Evolutionary conservation across 306 rosid genomes (phyloP).

Genomic region (Vigna nakashimae): DNA sequence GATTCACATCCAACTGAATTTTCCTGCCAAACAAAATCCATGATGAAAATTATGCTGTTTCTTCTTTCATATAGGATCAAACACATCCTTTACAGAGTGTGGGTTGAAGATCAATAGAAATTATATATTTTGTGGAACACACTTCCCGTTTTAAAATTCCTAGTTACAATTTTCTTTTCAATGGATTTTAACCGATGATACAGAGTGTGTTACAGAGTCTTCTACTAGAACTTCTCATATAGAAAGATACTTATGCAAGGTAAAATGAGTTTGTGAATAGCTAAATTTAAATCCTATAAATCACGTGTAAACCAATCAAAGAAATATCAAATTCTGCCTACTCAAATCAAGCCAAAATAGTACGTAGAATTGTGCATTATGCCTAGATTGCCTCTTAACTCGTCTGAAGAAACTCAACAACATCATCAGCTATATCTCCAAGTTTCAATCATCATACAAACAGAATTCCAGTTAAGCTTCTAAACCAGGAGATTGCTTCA

Average conservation of each 20-base stretch:
- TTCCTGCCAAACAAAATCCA: conserved; percentile 48
- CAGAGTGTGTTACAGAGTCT: not conserved
- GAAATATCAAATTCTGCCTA: not conserved
- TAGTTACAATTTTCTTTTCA: not conserved
- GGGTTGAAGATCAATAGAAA: not conserved
- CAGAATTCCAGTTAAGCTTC: conserved; percentile 21
- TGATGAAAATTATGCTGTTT: conserved; percentile 26
- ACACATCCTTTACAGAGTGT: not conserved
- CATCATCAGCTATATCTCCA: conserved; percentile 15
- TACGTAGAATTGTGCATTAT: not conserved
- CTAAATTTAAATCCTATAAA: not conserved
- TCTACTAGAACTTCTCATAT: not conserved
- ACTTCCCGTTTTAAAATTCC: not conserved
- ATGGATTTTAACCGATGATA: not conserved
- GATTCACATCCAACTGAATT: conserved; percentile 69
- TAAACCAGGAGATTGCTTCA: not conserved
- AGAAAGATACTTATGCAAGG: not conserved
- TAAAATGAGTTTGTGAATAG: not conserved
- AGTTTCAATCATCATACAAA: conserved; percentile 23
- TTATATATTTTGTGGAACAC: not conserved
- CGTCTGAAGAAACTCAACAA: conserved; percentile 1
- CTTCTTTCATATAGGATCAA: not conserved
- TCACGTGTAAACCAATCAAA: conserved; percentile 14
- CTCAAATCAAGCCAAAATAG: conserved; percentile 6
- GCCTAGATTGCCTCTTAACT: conserved; percentile 8